Base-by-base conservation (phyloP, 352 stramenopile genomes). In the Globisporangium cylindrosporum region DNA sequence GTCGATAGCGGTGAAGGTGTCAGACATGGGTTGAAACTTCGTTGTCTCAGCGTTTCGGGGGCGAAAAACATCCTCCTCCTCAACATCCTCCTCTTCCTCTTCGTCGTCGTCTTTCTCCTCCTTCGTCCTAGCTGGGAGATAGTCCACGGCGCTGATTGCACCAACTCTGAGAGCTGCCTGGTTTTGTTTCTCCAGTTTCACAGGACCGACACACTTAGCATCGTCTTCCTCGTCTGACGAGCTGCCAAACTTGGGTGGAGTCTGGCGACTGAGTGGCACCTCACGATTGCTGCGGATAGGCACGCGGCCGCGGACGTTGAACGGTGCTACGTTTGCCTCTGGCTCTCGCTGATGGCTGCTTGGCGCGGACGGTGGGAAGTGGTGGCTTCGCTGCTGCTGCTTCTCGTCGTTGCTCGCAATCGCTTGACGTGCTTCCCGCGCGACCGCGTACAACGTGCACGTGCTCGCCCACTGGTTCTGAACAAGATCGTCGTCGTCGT, bases 221-320 rank as follows among this genome's bases (percentile, higher is more conserved):
- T 43, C 36, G 5, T 57, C 34, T 24, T 55, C 55, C 9, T 58
- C 59, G 12, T 64, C 54, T 8, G 59, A 62, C 25, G 48, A 58
- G 49, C 24, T 69, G 27, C 64, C 64, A 46, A 38, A 54, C 14
- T 20, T 53, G 12, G 1, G 27, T 22, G 3, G 22, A 18, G 3
- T n/a, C 14, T 15, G 41, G 18, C 38, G 5, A 22, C 22, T 29
- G 18, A 36, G 20, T 14, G 29, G 55, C 3, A 48, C 55, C 3
- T 46, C 27, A 8, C 29, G 29, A 48, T 25, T 66, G 41, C 27
- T 49, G 46, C 79, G 76, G 10, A 88, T 83, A 6, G 81, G 79
- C 9, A 90, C 79, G 14, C 73, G 69, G 1, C 79, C 79, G n/a
- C 55, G 68, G 14, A 70, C 15, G 32, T 67, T 74, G 55, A 77